Evolutionary conservation across 2,329 filamentous ascomycete species (phyloP), one percentile per base, ranked within the genome.

Genomic region (Acrocalymma vagum): DNA sequence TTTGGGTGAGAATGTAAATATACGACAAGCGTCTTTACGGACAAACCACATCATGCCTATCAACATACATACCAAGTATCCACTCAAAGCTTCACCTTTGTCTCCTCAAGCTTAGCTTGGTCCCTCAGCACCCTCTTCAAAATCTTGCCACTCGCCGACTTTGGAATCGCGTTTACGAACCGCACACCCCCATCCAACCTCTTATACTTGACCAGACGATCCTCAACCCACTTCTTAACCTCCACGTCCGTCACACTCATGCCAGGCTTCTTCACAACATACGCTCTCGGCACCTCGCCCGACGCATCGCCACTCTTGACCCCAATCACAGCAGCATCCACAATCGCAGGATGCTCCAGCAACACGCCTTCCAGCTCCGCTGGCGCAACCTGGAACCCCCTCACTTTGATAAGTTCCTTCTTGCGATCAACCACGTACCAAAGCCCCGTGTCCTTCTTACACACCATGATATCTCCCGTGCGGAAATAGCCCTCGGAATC

Each of bases 351-450:
- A 38, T 74, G 66, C 6, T 57, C 55, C 4, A 59, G 51, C 1
- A 74, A 59, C 11, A 65, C 48, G 13, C 64, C 70, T 45, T 74
- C 71, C 1, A 74, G 54, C 32, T 74, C 70, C 6, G 70, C 70
- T 1, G 72, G 72, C 5, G 72, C 69, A 6, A 74, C 70, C 41
- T 73, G 72, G 46, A 74, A 70, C 10, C 65, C 55, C 29, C 60
- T 59, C 32, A 58, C 62, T 33, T 64, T 64, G 35, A 63, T 53
- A 13, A 65, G 30, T 31, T 65, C 61, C 41, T 65, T 65, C 38
- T 63, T 58, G 5, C 90, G 84, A 63, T 95, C 91, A 1, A 90
- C 93, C 64, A 95, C 90, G 73, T 85, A 95, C 32, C 31, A 42
- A 15, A 42, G 21, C 13, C 6, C n/a, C 6, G 23, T 24, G n/a